Evolutionary conservation across 2,329 filamentous ascomycete genomes (phyloP), one percentile per base, ranked within the genome.

Genomic region (Karstenula rhodostoma): DNA sequence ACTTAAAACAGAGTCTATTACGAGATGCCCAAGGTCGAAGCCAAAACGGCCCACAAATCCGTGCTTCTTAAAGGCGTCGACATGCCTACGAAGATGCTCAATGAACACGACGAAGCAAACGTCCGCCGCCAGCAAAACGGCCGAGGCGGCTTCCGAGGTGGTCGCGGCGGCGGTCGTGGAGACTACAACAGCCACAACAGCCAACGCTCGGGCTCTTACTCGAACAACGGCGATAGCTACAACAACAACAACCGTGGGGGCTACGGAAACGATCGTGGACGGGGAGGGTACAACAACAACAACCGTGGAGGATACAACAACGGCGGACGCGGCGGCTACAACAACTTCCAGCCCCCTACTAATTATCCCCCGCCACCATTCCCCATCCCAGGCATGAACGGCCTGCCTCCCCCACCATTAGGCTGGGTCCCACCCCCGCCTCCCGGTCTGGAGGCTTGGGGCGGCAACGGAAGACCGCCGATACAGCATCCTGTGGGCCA

Each of bases 1-100:
- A 77, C 53, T 54, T 73, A 81, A 67, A 13, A 47, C 65, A 96
- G 91, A 73, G 93, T 98, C 12, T 83, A 91, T 72, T 99, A 96
- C 74, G 88, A 93, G 47, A 90, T 97, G 79, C 94, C 94, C 0
- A 83, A 85, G 43, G 43, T 76, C 1, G 87, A 87, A 19, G 61
- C 69, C 2, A 83, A 83, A 10, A 86, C 92, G 69, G 82, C 87
- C 4, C 95, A 99, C 80, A 97, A 97, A 76, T 97, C 94, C 6
- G 96, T 97, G 91, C 85, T 99, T 15, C 84, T 99, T 37, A 89
- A 93, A 2, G 95, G 95, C 13, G 89, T 94, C 42, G 88, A 90
- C 69, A 84, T 94, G 58, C 87, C 91, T 4, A 80, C 85, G 1
- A 87, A 92, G 1, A 90, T 88, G 10, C 86, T 99, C 1, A 67